Conservation (phyloP, 2,329 filamentous ascomycete species). For the Venturia oleaginea region DNA sequence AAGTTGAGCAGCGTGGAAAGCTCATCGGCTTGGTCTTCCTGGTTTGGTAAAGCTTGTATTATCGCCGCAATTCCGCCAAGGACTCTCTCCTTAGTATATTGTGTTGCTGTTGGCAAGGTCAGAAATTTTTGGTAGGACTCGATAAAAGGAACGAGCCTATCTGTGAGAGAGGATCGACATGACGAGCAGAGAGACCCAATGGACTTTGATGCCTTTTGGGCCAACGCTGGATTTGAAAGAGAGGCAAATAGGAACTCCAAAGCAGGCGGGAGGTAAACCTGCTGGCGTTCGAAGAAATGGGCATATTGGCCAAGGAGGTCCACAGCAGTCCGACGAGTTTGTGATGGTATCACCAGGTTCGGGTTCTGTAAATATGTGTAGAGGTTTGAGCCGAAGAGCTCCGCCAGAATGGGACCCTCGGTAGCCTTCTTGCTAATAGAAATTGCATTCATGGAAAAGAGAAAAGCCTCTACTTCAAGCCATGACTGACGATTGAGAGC, state of each 20-base stretch:
- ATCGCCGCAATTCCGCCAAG: slow-evolving; percentile 67
- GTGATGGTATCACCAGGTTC: slow-evolving; percentile 45
- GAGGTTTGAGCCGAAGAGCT: slow-evolving; percentile 54
- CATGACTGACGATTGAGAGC: slow-evolving; percentile 34
- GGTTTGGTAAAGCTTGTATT: slow-evolving; percentile 58
- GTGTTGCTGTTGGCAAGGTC: slow-evolving; percentile 52
- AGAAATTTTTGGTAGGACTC: slow-evolving; percentile 60
- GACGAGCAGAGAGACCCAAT: slow-evolving; percentile 68
- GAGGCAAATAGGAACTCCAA: slow-evolving; percentile 67
- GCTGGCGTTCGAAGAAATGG: slow-evolving; percentile 65
- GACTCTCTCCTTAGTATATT: slow-evolving; percentile 62
- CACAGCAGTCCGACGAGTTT: slow-evolving; percentile 59
- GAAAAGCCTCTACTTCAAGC: slow-evolving; percentile 41
- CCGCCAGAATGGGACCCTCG: slow-evolving; percentile 50
- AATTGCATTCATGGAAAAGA: slow-evolving; percentile 57
- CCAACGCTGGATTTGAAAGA: slow-evolving; percentile 52
- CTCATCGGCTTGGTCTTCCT: slow-evolving; percentile 40
- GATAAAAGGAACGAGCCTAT: slow-evolving; percentile 60
- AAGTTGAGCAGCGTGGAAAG: slow-evolving; percentile 52
- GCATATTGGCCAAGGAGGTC: slow-evolving; percentile 63
- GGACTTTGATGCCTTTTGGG: slow-evolving; percentile 61
- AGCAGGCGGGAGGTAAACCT: slow-evolving; percentile 57
- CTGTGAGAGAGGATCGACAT: slow-evolving; percentile 59
- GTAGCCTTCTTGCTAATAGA: slow-evolving; percentile 54
- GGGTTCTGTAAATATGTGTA: slow-evolving; percentile 42